These are phyloP conservation scores for Fusarium newnesense DNA, from an alignment of 2,329 filamentous ascomycete species.

Conservation along the genomic window DNA sequence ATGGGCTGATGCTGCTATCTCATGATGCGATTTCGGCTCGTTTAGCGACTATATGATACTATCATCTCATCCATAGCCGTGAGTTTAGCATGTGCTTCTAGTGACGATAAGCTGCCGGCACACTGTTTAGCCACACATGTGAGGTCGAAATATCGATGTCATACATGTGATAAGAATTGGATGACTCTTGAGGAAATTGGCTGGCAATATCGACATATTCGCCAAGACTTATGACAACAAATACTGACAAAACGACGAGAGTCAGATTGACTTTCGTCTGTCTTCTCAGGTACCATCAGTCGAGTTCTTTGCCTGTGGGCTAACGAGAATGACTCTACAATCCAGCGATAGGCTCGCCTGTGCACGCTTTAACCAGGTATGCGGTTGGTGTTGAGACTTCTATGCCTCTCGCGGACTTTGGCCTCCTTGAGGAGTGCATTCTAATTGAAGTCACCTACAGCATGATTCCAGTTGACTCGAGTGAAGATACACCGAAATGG, in stretches of 20 bases:
- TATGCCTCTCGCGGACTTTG: background rate
- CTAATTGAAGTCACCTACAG: background rate
- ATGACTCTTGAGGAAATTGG: background rate
- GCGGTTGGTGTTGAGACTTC: background rate
- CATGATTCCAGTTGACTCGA: too few relatives aligned
- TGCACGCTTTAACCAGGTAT: background rate
- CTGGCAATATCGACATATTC: background rate
- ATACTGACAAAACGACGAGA: background rate
- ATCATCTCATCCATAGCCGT: background rate
- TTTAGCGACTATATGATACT: background rate
- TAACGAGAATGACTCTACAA: background rate
- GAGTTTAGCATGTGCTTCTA: background rate
- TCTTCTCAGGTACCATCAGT: background rate
- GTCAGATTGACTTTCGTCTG: fast-evolving
- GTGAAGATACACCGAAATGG: background rate
- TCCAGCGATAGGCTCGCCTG: fast-evolving
- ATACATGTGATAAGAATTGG: background rate
- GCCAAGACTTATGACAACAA: background rate
- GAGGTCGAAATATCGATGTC: background rate
- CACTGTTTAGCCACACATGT: background rate
- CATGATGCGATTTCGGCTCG: background rate
- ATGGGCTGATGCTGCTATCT: background rate
- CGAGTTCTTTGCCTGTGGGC: too few relatives aligned
- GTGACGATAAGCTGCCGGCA: fast-evolving
- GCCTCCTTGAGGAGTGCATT: fast-evolving